Evolutionary conservation across 441 rosid genomes (phyloP).

Genomic region (Corymbia calophylla): DNA sequence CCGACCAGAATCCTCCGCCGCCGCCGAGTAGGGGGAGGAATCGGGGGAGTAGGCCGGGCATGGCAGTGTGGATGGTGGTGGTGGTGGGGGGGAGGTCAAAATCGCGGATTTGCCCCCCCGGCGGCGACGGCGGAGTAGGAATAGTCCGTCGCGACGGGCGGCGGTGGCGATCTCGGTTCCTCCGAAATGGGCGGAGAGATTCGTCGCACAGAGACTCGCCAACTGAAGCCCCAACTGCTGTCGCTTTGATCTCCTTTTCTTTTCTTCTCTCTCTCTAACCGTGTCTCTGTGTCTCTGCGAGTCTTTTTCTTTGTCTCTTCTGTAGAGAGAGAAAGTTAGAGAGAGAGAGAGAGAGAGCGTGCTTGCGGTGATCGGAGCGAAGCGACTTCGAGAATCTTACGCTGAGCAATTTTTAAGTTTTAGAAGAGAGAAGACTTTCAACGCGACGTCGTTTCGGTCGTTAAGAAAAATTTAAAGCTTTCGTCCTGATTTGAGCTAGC

Average conservation of each 20-base stretch:
- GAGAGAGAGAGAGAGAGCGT: neutral
- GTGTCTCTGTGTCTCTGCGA: neutral
- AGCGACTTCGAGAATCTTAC: neutral
- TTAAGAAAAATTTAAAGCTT: neutral
- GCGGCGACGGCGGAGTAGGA: neutral
- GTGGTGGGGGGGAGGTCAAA: neutral
- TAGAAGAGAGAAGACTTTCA: neutral
- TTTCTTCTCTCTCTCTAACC: neutral
- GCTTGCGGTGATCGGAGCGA: neutral
- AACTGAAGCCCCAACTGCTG: neutral
- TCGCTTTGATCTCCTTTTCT: neutral
- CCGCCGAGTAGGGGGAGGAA: neutral
- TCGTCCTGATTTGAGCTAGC: neutral
- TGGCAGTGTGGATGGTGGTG: neutral
- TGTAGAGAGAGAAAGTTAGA: neutral
- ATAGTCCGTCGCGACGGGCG: neutral
- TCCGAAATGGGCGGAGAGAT: neutral
- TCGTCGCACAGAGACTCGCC: neutral
- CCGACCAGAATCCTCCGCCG: conserved; percentile 25
- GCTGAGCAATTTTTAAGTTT: neutral
- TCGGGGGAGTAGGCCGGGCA: conserved; percentile 6
- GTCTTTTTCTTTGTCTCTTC: neutral
- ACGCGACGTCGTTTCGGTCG: neutral
- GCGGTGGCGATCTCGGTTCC: neutral
- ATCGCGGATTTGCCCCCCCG: neutral